Conservation (phyloP, 148 eudicot species). For the Nepenthes gracilis region DNA sequence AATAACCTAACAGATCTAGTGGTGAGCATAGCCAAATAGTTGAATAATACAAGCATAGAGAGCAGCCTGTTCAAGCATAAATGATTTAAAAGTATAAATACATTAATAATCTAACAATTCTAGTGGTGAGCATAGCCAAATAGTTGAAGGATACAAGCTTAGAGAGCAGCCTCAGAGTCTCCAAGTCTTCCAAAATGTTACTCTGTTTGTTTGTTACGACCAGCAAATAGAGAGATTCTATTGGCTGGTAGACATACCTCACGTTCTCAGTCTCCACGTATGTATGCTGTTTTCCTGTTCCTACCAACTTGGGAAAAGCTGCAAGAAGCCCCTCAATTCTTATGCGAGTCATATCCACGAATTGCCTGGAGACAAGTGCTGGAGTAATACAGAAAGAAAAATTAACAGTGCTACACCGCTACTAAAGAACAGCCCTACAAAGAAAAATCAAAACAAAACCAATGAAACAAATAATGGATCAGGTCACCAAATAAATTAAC, state of each 20-base stretch:
- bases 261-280: conserved; percentile 97
- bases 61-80: conserved; percentile 38
- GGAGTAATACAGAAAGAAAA: conserved; percentile 8
- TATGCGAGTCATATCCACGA: conserved; percentile 87
- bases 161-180: conserved; percentile 90
- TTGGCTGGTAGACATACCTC: conserved; percentile 97
- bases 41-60: conserved; percentile 80
- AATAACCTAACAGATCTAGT: no score
- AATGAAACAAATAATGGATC: background rate
- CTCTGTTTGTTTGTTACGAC: conserved; percentile 94
- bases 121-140: background rate
- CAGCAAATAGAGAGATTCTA: conserved; percentile 73
- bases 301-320: conserved; percentile 93
- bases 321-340: conserved; percentile 91
- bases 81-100: no score
- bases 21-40: background rate
- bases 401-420: background rate
- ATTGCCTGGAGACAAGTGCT: conserved; percentile 97
- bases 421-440: background rate
- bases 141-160: conserved; percentile 67
- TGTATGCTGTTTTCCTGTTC: conserved; percentile 97
- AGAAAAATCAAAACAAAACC: background rate
- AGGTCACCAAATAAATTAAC: no score
- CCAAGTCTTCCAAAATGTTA: conserved; percentile 98
- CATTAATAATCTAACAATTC: no score